Base-by-base conservation (phyloP, 1,284 basidiomycete species). In the Sutorius eximius region DNA sequence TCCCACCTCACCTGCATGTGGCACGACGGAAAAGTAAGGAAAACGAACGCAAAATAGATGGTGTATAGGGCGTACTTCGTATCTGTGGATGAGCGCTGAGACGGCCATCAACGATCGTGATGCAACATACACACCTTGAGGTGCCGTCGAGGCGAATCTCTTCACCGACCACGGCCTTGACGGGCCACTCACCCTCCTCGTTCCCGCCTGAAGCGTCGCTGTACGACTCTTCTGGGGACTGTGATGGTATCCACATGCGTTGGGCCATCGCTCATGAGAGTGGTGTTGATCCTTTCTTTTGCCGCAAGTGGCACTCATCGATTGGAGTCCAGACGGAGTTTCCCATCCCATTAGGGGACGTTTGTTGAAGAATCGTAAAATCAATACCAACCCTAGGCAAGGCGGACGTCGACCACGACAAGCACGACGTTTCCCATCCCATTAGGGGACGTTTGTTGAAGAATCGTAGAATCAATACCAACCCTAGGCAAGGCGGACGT, bases 1-100 rank as follows among this genome's bases (percentile, higher is more conserved):
- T 34, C 63, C 75, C 75, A 76, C 59, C 68, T 72, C 29, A 77
- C 66, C 75, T 76, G 70, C 58, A 61, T 67, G 37, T 46, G 24
- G 24, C 37, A 32, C n/a, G 38, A 24, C 29, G 38, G 3, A 32
- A 20, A 22, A 29, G 46, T 54, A 18, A 55, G 41, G 13, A 29
- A 20, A 13, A 45, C 11, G 40, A 11, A 8, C 3, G 7, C 8
- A 5, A 45, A 13, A 16, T 16, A 32, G n/a, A 33, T 15, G 37
- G 27, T 34, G 12, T n/a, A 33, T 44, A 33, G 7, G 18, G 54
- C 69, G 40, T 53, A 73, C 71, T 65, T 73, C 71, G 38, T 74
- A 73, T 60, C 71, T 73, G 49, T 32, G 41, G 40, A 53, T 22
- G 32, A 42, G 11, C 2, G 48, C 20, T 63, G 45, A 62, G 58